Percentiles rank a stretch among this genome's conserved stretches.
Conservation (phyloP, 352 stramenopile genomes). For the Pythium apleroticum region DNA sequence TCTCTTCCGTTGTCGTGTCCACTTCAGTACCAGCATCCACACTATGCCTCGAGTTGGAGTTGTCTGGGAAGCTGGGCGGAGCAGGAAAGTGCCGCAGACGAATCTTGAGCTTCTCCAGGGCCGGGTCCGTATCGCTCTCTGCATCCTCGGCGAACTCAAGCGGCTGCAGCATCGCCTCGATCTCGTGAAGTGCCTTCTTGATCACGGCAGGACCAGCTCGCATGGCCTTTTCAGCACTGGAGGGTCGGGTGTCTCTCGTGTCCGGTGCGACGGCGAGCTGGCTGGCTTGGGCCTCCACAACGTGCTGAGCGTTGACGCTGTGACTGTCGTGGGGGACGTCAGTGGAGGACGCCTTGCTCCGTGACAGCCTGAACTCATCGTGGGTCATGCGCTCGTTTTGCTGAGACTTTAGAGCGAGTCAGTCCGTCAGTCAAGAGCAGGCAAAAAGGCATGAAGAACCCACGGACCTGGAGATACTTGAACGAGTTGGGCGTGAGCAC, state of each 20-base stretch:
- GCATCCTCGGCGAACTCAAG: conserved; percentile 6
- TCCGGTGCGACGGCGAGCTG: background rate
- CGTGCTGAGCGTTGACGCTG: conserved; percentile 10
- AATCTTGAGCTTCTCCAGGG: conserved; percentile 15
- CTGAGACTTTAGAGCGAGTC: conserved; percentile 1
- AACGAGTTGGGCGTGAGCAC: conserved; percentile 71
- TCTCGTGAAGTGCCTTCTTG: conserved; percentile 26
- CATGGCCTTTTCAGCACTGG: conserved; percentile 28
- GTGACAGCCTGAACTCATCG: conserved; percentile 8
- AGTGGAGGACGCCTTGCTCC: background rate
- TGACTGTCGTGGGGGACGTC: background rate
- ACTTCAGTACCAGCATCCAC: background rate
- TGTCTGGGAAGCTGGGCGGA: background rate
- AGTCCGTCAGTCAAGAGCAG: background rate
- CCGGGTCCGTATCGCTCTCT: conserved; percentile 12
- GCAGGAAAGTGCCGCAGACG: conserved; percentile 7
- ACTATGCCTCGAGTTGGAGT: background rate
- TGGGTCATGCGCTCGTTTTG: conserved; percentile 5
- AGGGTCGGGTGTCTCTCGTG: background rate
- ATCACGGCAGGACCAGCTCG: conserved; percentile 21
- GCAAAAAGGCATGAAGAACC: background rate
- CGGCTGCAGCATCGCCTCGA: conserved; percentile 22
- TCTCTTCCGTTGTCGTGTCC: background rate
- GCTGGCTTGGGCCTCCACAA: conserved; percentile 10
- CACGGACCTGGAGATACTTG: conserved; percentile 64